Base-by-base conservation (phyloP, 495 filamentous ascomycete species). In the Daldinia vernicosa region DNA sequence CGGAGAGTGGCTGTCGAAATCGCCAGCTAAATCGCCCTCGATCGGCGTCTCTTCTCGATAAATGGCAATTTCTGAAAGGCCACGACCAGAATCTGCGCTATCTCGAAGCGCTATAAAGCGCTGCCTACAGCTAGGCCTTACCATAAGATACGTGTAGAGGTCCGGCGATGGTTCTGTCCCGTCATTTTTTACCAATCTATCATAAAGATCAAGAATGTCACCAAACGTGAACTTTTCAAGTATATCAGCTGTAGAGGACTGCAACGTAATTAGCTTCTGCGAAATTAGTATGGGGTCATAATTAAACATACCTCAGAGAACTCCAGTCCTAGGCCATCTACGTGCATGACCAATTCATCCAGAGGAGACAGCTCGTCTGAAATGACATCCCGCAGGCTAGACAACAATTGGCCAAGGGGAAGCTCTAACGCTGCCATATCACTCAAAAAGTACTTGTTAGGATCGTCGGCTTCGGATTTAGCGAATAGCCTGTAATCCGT, bases 401-500 rank as follows among this genome's bases (percentile, higher is more conserved):
- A 74, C 55, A 97, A 83, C 22, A 97, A 81, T 33, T 85, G 82
- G 24, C 79, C 76, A 28, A 97, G 78, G 15, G 82, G 81, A 19
- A 85, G 75, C 53, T 89, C 84, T 15, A 89, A 83, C 1, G 91
- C 80, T 24, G 83, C 81, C 67, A 88, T 84, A 71, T 94, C 90
- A 63, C 89, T 83, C 12, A 97, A 84, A 58, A 97, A 92, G 71
- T 88, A 96, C 9, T 87, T 86, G 53, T 92, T 88, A 0, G 89
- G 83, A 59, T 88, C 87, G 67, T 92, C 88, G 39, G 87, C 84
- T 63, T 87, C 83, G 22, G 84, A 79, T 26, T 87, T 88, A 35
- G 90, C 89, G 67, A 95, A 93, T 7, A 97, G 81, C 12, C 87
- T 87, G 56, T 94, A 93, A 71, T 88, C 87, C 54, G 79, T 86